Evolutionary conservation across 2,329 filamentous ascomycete genomes (phyloP), one percentile per base, ranked within the genome.

Genomic region (Fusarium coffeatum): DNA sequence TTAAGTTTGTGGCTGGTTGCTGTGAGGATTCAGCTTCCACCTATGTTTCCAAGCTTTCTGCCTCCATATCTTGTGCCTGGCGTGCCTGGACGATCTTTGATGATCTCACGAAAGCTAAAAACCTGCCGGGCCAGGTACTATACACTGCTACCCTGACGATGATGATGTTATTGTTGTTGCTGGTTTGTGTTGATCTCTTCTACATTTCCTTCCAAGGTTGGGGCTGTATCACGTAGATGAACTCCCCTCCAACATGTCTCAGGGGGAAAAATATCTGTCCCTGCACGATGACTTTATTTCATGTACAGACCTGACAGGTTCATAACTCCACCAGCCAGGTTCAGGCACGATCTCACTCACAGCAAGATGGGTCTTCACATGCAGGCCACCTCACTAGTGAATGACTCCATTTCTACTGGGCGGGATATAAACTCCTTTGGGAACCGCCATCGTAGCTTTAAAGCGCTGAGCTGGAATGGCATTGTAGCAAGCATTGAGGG

Each of bases 11-110:
- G 68, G 62, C 49, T 71, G 58, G 67, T 64, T 55, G 46, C 32
- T 25, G 20, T 41, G 40, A 51, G 11, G 32, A 41, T 20, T 42
- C 23, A 60, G 27, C 50, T 46, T 60, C 40, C 55, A 62, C 28
- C 45, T 53, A 43, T 42, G 41, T 49, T 64, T 42, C 55, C 58
- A 55, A 60, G 63, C 58, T 64, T 70, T 49, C 41, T 42, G 42
- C 55, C 51, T 64, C 45, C 63, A 68, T 70, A 57, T 51, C 50
- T 68, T 43, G 67, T 66, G 49, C 64, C 63, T 66, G 64, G 55
- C 40, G 64, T 70, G 28, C 68, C 68, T 70, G 63, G 55, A 51
- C 41, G 55, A 70, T 64, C 46, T 58, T 42, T 37, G 46, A 27
- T 61, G 62, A 68, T 56, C 67, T 53, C 55, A 48, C 45, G 27